Evolutionary conservation across 352 stramenopile genomes (phyloP), one percentile per base, ranked within the genome.

Genomic region (Phytophthora rubi): DNA sequence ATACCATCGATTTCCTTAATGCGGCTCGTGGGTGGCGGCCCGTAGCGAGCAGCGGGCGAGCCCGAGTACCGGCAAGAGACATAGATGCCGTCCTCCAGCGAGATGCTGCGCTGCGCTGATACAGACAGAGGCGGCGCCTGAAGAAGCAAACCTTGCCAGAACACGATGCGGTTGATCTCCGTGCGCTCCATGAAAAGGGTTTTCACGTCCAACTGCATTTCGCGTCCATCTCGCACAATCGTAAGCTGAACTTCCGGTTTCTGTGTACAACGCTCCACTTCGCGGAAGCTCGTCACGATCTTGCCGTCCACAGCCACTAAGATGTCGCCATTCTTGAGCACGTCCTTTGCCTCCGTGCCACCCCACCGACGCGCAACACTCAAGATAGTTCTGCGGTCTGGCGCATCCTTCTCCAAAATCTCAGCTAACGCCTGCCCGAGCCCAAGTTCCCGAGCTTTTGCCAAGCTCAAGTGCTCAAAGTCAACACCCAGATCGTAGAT

Each of bases 1-100:
- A 92, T 68, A 18, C 91, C 93, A 66, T 98, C 92, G 52, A 98
- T 91, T 68, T 97, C 91, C 51, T 96, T 88, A 55, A 98, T 97
- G 55, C 90, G 95, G 52, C 85, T 94, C 10, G 91, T 97, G 7
- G 91, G 91, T 15, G 90, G 86, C 4, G 95, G 88, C 0, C 86
- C 90, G 61, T 97, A 98, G 9, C 93, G 92, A 51, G 94, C 90
- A 39, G 91, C 91, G 0, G 92, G 92, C 0, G 90, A 97, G 15
- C 93, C 93, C 37, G 80, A 92, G 75, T 92, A 95, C n/a, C 86
- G 84, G 37, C 89, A 96, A 5, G 89, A 96, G 23, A 96, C 86
- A 61, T 96, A 96, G 30, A 96, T 86, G 5, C 89, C 89, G 68
- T 96, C 89, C 18, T 95, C 85, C 28, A 93, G 59, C 15, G 83